Percentiles rank a stretch among this genome's conserved stretches.
phyloP scores from a whole-genome alignment of 1,284 basidiomycete species.

The Xerocomus amazonicus region DNA sequence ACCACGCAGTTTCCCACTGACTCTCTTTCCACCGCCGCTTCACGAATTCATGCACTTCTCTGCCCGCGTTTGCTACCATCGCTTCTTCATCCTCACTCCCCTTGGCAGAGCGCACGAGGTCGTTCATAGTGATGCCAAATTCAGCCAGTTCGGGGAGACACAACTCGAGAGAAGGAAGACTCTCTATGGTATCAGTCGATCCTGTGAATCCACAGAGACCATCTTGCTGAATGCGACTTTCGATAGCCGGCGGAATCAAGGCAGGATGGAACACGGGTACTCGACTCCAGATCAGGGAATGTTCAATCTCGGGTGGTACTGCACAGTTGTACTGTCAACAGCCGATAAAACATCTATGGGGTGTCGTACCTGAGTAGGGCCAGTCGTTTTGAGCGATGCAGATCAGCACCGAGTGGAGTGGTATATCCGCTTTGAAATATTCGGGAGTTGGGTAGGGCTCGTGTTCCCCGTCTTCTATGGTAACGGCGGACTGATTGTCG shows the following conservation, averaged over 20 bases:
- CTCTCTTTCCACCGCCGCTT: constrained; percentile 58
- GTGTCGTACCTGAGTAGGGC: constrained; percentile 68
- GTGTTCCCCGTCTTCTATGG: constrained; percentile 6
- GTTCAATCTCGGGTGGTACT: constrained; percentile 73
- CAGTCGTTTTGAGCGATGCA: constrained; percentile 80
- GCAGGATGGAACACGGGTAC: constrained; percentile 62
- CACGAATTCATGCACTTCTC: constrained; percentile 61
- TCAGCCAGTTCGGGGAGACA: constrained; percentile 61
- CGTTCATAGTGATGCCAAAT: constrained; percentile 64
- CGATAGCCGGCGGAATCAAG: constrained; percentile 44
- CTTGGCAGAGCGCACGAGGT: constrained; percentile 44
- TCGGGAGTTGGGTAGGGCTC: constrained; percentile 33
- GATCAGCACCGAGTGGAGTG: constrained; percentile 45
- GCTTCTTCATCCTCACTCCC: constrained; percentile 49
- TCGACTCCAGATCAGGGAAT: constrained; percentile 72
- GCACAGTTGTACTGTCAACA: neutral
- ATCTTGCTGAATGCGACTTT: constrained; percentile 51
- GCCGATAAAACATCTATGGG: too few relatives aligned
- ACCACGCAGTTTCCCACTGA: constrained; percentile 83
- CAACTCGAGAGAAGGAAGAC: constrained; percentile 58
- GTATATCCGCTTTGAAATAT: constrained; percentile 65
- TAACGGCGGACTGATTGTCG: constrained; percentile 18
- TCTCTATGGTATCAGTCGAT: constrained; percentile 60
- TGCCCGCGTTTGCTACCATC: constrained; percentile 48
- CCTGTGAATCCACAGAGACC: constrained; percentile 81